phyloP scores from a whole-genome alignment of 352 stramenopile species.

The Phytophthora idaei region DNA sequence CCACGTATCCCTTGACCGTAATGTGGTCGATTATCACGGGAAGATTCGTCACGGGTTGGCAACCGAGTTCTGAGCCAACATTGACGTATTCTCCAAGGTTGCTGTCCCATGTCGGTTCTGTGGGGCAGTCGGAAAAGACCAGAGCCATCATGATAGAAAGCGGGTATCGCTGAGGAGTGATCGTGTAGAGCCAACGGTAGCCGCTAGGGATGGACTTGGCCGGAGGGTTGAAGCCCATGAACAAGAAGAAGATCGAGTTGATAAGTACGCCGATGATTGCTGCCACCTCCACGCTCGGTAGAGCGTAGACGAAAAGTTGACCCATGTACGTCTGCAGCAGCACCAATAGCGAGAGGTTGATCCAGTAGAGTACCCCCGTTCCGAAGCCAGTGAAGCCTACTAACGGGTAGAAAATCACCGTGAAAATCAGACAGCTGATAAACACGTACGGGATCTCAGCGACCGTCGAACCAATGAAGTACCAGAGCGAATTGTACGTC shows the following conservation, averaged over 20 bases:
- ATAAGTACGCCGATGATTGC: slow-evolving; percentile 32
- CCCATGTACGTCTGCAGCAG: slow-evolving; percentile 44
- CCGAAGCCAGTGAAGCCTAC: slow-evolving; percentile 43
- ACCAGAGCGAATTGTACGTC: slow-evolving; percentile 89
- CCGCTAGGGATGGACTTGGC: slow-evolving; percentile 29
- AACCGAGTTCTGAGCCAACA: slow-evolving; percentile 24
- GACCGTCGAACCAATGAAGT: slow-evolving; percentile 69
- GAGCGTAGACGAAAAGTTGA: slow-evolving; percentile 24
- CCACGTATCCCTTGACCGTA: slow-evolving; percentile 34
- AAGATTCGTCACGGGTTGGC: slow-evolving; percentile 23
- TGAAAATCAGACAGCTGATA: slow-evolving; percentile 37
- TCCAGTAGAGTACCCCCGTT: slow-evolving; percentile 33
- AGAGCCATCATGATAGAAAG: slow-evolving; percentile 31
- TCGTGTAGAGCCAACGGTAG: slow-evolving; percentile 29
- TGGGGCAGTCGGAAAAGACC: slow-evolving; percentile 34
- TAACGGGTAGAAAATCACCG: slow-evolving; percentile 36
- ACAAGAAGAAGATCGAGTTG: slow-evolving; percentile 32
- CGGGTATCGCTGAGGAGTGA: slow-evolving; percentile 29
- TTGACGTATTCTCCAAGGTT: slow-evolving; percentile 21
- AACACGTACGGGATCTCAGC: slow-evolving; percentile 77
- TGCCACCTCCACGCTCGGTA: slow-evolving; percentile 29
- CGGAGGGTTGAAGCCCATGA: slow-evolving; percentile 33
- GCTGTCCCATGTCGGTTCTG: slow-evolving; percentile 30
- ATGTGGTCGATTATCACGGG: slow-evolving; percentile 25
- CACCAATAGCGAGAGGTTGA: slow-evolving; percentile 38